Evolutionary conservation across 306 rosid species (phyloP).

Genomic region (Fragaria iinumae): DNA sequence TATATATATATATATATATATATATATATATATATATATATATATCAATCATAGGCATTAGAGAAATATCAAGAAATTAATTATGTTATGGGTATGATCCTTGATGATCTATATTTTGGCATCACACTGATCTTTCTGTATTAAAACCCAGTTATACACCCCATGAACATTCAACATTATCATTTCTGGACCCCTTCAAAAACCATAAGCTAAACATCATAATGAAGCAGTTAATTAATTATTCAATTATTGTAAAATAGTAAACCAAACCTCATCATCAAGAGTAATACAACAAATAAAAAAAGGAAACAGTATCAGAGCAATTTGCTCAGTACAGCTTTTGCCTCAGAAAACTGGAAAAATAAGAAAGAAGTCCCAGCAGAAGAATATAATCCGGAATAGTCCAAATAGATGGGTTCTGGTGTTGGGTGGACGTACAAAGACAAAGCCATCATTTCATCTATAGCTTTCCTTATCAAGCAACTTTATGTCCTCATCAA

Average conservation of each 20-base stretch:
- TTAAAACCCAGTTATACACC: slow-evolving; percentile 32
- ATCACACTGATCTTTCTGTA: slow-evolving; percentile 29
- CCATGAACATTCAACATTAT: slow-evolving; percentile 13
- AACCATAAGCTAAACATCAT: slow-evolving; percentile 27
- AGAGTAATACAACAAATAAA: slow-evolving; percentile 3
- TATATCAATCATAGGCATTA: no score
- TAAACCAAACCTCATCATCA: slow-evolving; percentile 30
- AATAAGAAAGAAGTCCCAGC: slow-evolving; percentile 16
- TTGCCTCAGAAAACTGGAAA: slow-evolving; percentile 2
- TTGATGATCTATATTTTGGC: slow-evolving; percentile 1
- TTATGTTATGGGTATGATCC: slow-evolving; percentile 9
- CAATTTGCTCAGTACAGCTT: background rate
- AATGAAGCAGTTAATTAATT: slow-evolving; percentile 22
- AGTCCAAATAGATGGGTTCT: slow-evolving; percentile 44
- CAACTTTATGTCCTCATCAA: slow-evolving; percentile 79
- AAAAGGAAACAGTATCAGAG: slow-evolving; percentile 2
- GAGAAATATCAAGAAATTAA: background rate
- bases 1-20: no score
- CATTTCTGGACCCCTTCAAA: slow-evolving; percentile 40
- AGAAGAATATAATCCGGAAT: slow-evolving; percentile 32
- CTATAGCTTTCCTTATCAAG: slow-evolving; percentile 42
- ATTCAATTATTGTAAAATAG: slow-evolving; percentile 35
- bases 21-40: no score
- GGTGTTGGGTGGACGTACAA: slow-evolving; percentile 37
- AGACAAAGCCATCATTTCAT: slow-evolving; percentile 55